phyloP scores from a whole-genome alignment of 331 rosid species.

The Quercus lobata region DNA sequence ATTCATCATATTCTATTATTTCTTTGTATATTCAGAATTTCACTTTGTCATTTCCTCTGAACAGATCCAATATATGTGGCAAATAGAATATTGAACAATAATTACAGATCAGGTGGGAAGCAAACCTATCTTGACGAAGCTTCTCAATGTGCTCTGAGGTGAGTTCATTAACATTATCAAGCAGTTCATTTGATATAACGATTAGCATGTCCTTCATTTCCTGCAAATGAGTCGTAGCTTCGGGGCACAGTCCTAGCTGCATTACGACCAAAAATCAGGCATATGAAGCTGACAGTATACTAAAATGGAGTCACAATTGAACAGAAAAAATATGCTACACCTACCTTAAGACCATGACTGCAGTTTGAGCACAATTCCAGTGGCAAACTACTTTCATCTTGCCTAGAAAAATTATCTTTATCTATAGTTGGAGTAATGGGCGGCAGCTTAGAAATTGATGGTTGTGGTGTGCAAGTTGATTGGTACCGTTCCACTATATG shows the following conservation, averaged over 20 bases:
- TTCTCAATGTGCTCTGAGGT: conserved; percentile 47
- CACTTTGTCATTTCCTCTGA: not conserved
- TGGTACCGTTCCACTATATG: conserved; percentile 91
- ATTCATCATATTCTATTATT: conserved; percentile 10
- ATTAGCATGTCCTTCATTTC: conserved; percentile 82
- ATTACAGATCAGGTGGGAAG: not conserved
- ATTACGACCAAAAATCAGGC: conserved; percentile 33
- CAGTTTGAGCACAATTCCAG: conserved; percentile 68
- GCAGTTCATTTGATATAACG: conserved; percentile 78
- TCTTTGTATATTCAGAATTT: not conserved
- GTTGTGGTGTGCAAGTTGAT: conserved; percentile 78
- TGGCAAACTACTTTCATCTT: conserved; percentile 49
- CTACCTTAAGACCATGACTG: conserved; percentile 77
- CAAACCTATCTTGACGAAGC: conserved; percentile 88
- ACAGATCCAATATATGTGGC: not conserved
- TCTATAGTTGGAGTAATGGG: conserved; percentile 51
- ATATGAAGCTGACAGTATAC: conserved; percentile 12
- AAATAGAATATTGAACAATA: not conserved
- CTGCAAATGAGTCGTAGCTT: conserved; percentile 75
- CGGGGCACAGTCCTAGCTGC: conserved; percentile 85
- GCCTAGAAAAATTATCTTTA: conserved; percentile 35
- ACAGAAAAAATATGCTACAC: conserved; percentile 4
- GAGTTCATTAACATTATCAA: conserved; percentile 72
- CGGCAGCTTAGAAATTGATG: conserved; percentile 63
- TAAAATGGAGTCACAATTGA: conserved; percentile 14